phyloP scores from a whole-genome alignment of 2,329 filamentous ascomycete genomes.

The Elsinoe australis region DNA sequence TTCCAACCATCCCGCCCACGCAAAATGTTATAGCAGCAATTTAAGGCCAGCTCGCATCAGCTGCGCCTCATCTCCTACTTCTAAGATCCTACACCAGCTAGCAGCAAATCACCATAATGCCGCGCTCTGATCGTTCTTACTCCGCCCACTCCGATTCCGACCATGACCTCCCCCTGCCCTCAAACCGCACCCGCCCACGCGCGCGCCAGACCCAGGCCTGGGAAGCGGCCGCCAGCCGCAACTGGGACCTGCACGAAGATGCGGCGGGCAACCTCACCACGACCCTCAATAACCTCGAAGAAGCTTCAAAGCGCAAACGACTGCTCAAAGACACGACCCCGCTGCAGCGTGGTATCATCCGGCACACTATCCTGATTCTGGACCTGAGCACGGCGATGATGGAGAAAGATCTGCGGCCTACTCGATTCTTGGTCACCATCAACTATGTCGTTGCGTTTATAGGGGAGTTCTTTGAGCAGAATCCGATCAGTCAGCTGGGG shows the following conservation, averaged over 20 bases:
- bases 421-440: constrained; percentile 72
- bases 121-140: too few species aligned
- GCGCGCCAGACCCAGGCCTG: constrained; percentile 24
- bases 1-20: too few species aligned
- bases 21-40: too few species aligned
- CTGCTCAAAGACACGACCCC: constrained; percentile 90
- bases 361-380: constrained; percentile 84
- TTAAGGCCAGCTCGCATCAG: too few species aligned
- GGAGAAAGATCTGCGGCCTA: constrained; percentile 90
- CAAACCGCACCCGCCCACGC: not conserved
- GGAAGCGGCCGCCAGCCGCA: constrained; percentile 29
- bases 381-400: constrained; percentile 91
- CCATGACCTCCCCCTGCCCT: constrained; percentile 8
- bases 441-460: constrained; percentile 83
- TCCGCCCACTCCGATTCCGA: constrained; percentile 4
- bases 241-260: constrained; percentile 30
- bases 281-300: constrained; percentile 31
- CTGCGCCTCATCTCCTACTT: not conserved
- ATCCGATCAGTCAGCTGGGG: constrained; percentile 91
- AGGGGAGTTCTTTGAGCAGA: constrained; percentile 94
- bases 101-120: too few species aligned
- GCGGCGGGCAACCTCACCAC: constrained; percentile 30
- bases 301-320: constrained; percentile 44
- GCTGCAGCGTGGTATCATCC: constrained; percentile 90
- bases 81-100: not conserved